phyloP scores from a whole-genome alignment of 1,139 yeast genomes.

The Scheffersomyces titani region DNA sequence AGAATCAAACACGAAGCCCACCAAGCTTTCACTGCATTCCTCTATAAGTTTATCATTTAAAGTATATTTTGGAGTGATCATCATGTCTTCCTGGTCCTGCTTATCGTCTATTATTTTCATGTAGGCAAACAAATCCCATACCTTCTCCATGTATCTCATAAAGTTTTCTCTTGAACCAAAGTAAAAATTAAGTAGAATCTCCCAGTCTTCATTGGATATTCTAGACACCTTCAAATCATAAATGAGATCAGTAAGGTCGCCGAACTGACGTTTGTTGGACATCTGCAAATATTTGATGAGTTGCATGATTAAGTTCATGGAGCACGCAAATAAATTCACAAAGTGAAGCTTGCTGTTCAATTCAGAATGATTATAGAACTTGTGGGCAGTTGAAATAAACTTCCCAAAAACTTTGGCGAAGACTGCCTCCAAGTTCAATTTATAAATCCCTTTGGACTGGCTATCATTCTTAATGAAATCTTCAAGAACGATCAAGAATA shows the following conservation, averaged over 20 bases:
- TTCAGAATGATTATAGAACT: slow-evolving; percentile 3
- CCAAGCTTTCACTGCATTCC: slow-evolving; percentile 14
- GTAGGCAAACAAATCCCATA: slow-evolving; percentile 30
- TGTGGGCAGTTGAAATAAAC: slow-evolving; percentile 3
- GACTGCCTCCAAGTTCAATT: slow-evolving; percentile 8
- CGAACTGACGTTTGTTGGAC: not conserved
- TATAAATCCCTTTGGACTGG: not conserved
- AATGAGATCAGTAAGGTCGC: slow-evolving; percentile 9
- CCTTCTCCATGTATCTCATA: slow-evolving; percentile 23
- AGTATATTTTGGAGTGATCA: slow-evolving; percentile 17
- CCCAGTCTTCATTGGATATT: slow-evolving; percentile 12
- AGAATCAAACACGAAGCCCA: slow-evolving; percentile 24
- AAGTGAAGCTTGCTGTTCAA: not conserved
- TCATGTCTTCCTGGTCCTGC: slow-evolving; percentile 7
- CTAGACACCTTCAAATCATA: slow-evolving; percentile 7
- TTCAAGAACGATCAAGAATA: slow-evolving; percentile 25
- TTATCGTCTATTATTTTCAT: slow-evolving; percentile 13
- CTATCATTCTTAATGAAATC: slow-evolving; percentile 7
- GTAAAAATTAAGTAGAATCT: slow-evolving; percentile 20
- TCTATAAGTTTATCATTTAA: slow-evolving; percentile 25
- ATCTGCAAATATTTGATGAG: not conserved
- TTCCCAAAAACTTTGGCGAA: slow-evolving; percentile 5
- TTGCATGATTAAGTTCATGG: not conserved
- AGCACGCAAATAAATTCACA: not conserved
- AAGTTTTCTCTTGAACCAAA: slow-evolving; percentile 36